A percentile compares a stretch with the other conserved stretches of the same genome.
phyloP scores from a whole-genome alignment of 176 grass and related monocot genomes.

The Microstegium vimineum region DNA sequence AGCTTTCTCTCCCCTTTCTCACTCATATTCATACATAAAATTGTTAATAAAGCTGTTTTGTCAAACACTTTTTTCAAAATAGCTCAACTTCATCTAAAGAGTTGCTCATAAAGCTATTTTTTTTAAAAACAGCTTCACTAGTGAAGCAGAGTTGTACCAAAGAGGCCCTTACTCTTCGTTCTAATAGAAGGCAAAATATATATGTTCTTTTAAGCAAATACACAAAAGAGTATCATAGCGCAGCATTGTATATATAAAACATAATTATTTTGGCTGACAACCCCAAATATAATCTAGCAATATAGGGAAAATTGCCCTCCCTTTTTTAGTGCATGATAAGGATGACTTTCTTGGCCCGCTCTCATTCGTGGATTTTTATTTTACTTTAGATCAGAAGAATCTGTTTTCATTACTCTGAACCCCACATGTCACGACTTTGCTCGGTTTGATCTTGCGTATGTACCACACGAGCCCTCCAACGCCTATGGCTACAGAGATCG shows the following conservation, averaged over 20 bases:
- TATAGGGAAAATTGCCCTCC: background rate
- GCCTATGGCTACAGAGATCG: slow-evolving; percentile 49
- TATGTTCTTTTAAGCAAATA: background rate
- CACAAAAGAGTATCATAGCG: background rate
- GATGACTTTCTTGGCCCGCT: background rate
- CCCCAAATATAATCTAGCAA: background rate
- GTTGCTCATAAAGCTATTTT: too few relatives aligned
- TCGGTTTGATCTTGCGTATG: slow-evolving; percentile 56
- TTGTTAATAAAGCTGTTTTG: too few relatives aligned
- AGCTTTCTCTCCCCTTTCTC: too few relatives aligned
- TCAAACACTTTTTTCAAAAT: too few relatives aligned
- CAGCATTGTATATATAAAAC: background rate
- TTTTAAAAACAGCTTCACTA: too few relatives aligned
- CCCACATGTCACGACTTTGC: slow-evolving; percentile 75
- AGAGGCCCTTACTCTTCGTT: background rate
- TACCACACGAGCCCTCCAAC: slow-evolving; percentile 77
- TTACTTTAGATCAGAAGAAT: slow-evolving; percentile 43
- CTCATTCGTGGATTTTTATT: background rate
- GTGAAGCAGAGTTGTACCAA: too few relatives aligned
- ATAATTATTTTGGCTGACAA: background rate
- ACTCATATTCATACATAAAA: too few relatives aligned
- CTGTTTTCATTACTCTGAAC: slow-evolving; percentile 88
- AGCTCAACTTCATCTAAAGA: too few relatives aligned
- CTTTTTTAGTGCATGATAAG: background rate
- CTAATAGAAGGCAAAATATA: background rate